Conservation (phyloP, 352 stramenopile genomes). For the Pythium sukuiense region DNA sequence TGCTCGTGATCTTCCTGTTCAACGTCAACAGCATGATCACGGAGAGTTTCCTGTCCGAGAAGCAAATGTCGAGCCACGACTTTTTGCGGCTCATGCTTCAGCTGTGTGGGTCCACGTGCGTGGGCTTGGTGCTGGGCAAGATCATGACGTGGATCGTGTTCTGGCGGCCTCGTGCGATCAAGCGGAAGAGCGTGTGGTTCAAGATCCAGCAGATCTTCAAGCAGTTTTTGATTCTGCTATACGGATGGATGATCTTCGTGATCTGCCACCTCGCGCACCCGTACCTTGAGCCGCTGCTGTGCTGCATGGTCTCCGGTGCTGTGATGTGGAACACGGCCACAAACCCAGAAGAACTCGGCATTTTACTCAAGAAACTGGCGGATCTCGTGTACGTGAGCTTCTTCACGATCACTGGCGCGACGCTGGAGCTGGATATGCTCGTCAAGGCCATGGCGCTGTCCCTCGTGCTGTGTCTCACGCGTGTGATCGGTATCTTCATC, state of each 20-base stretch:
- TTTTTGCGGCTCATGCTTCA: conserved; percentile 39
- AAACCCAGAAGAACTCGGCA: conserved; percentile 52
- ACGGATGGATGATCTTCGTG: conserved; percentile 60
- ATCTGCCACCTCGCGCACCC: conserved; percentile 58
- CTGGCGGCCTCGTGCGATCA: conserved; percentile 49
- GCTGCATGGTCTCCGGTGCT: conserved; percentile 65
- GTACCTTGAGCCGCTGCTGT: conserved; percentile 65
- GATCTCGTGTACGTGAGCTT: conserved; percentile 75
- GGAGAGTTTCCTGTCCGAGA: conserved; percentile 57
- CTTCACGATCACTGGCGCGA: conserved; percentile 70
- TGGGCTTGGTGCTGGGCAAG: conserved; percentile 52
- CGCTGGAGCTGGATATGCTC: conserved; percentile 65
- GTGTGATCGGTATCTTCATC: conserved; percentile 57
- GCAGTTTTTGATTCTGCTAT: conserved; percentile 59
- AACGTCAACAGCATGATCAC: conserved; percentile 76
- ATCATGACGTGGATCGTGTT: conserved; percentile 56
- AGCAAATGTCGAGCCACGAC: conserved; percentile 41
- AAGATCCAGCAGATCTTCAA: conserved; percentile 44
- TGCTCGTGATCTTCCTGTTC: conserved; percentile 72
- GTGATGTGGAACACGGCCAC: conserved; percentile 66
- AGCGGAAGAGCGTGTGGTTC: conserved; percentile 53
- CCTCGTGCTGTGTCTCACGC: conserved; percentile 51
- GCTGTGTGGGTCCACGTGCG: conserved; percentile 49
- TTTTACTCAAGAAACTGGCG: conserved; percentile 52
- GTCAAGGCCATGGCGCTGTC: conserved; percentile 57